phyloP scores from a whole-genome alignment of 2,329 filamentous ascomycete genomes.

The Malbranchea zuffiana region DNA sequence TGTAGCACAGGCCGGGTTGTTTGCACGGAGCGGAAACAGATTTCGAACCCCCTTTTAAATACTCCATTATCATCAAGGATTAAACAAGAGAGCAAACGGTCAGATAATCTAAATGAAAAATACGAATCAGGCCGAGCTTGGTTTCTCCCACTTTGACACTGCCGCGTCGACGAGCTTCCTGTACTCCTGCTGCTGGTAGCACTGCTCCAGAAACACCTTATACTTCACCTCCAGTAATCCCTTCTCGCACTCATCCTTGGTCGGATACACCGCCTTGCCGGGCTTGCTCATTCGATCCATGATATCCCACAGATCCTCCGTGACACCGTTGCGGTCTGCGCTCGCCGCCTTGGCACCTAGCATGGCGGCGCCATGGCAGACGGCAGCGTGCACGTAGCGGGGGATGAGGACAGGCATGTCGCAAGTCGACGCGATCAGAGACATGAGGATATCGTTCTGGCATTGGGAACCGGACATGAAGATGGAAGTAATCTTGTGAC shows the following conservation, averaged over 20 bases:
- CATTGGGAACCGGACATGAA: slow-evolving; percentile 99
- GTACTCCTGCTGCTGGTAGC: slow-evolving; percentile 72
- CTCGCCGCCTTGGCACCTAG: slow-evolving; percentile 94
- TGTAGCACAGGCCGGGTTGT: too few relatives aligned
- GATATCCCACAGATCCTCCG: slow-evolving; percentile 84
- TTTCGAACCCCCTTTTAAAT: too few relatives aligned
- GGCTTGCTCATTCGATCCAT: slow-evolving; percentile 98
- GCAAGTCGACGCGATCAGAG: slow-evolving; percentile 80
- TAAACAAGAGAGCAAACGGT: too few relatives aligned
- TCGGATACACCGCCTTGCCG: slow-evolving; percentile 69
- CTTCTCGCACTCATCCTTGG: slow-evolving; percentile 61
- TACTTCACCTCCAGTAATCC: slow-evolving; percentile 80
- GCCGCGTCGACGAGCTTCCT: slow-evolving; percentile 63
- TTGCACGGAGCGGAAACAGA: too few relatives aligned
- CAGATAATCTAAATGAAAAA: too few relatives aligned
- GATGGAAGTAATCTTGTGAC: slow-evolving; percentile 79
- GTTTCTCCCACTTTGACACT: slow-evolving; percentile 39
- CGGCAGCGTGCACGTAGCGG: slow-evolving; percentile 84
- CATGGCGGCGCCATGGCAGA: slow-evolving; percentile 98
- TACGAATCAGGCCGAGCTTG: too few relatives aligned
- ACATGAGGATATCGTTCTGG: slow-evolving; percentile 88
- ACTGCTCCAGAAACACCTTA: slow-evolving; percentile 89
- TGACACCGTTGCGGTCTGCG: slow-evolving; percentile 62
- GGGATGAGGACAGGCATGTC: slow-evolving; percentile 89
- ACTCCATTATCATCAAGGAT: too few relatives aligned